Evolutionary conservation across 2,329 filamentous ascomycete genomes (phyloP), one percentile per base, ranked within the genome.

Genomic region (Alternaria incomplexa): DNA sequence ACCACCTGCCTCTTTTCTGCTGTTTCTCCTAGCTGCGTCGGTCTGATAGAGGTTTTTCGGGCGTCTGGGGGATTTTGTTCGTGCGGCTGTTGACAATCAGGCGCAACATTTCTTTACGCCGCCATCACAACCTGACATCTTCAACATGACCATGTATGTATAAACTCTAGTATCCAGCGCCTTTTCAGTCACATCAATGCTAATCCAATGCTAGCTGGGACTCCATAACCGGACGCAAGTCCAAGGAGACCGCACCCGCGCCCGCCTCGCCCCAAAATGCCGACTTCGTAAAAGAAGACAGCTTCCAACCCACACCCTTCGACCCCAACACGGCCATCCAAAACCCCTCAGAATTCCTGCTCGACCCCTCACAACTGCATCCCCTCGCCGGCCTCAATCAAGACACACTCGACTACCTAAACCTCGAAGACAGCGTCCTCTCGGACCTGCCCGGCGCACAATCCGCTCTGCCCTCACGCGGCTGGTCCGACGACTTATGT

Each of bases 401-500:
- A 83, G 93, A 97, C 74, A 92, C 92, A 1, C 90, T 99, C 75
- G 96, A 99, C 81, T 99, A 99, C 82, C 88, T 99, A 69, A 90
- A 91, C 25, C 90, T 99, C 76, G 96, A 99, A 83, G 96, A 99
- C 79, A 92, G 93, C 53, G 88, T 90, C 26, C 89, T 97, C 62
- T 93, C 93, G 65, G 90, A 96, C 75, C 87, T 97, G 20, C 93
- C 94, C 52, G 94, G 93, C 76, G 87, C 90, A 63, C 91, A 92
- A 79, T 96, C 95, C 46, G 91, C 94, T 58, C 88, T 99, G 58
- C 96, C 96, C 46, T 97, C 94, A 60, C 91, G 96, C 80, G 96
- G 96, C 79, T 99, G 97, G 89, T 97, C 94, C 64, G 96, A 99
- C 79, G 96, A 99, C 81, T 88, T 99, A 63, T 98, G 96, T 83